Evolutionary conservation across 352 stramenopile genomes (phyloP), one percentile per base, ranked within the genome.

Genomic region (Globisporangium alternatum): DNA sequence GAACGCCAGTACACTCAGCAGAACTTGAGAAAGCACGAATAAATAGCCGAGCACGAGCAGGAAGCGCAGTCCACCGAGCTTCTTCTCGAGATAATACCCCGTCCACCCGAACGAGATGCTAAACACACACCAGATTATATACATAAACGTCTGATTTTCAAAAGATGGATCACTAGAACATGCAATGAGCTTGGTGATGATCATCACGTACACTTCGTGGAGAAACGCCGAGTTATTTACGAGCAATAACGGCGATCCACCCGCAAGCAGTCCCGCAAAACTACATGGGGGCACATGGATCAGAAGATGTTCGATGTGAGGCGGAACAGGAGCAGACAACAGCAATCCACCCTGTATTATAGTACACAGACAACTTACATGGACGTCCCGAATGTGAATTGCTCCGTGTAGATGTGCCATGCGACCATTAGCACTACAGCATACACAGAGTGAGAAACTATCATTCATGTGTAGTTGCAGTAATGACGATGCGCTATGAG

Each of bases 31-130:
- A 17, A 75, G 56, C 35, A 67, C 39, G 19, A 75, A 44, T 22
- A 75, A 35, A 15, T 64, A 53, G 12, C 6, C 33, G 17, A 75
- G 31, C 49, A 72, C 45, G n/a, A 67, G 60, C 3, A 62, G 21
- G 25, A 75, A 73, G 48, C 61, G 69, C 30, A 70, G 47, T 9
- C 65, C 62, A 28, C 69, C 69, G 39, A 73, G 60, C 15, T 66
- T 57, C 48, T 70, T 62, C 65, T 75, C 69, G 10, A 75, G 55
- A 13, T 70, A 60, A 35, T 70, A 71, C 1, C 69, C 69, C 30
- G 65, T 75, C 66, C 61, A 75, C 30, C 52, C 58, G 21, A 75
- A 71, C 43, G 69, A 75, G 15, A 71, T 41, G 35, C 67, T 73
- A 37, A 25, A 9, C 28, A 33, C n/a, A 31, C 39, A 44, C 9